Evolutionary conservation across 352 stramenopile genomes (phyloP), one percentile per base, ranked within the genome.

Genomic region (Aphanomyces cochlioides): DNA sequence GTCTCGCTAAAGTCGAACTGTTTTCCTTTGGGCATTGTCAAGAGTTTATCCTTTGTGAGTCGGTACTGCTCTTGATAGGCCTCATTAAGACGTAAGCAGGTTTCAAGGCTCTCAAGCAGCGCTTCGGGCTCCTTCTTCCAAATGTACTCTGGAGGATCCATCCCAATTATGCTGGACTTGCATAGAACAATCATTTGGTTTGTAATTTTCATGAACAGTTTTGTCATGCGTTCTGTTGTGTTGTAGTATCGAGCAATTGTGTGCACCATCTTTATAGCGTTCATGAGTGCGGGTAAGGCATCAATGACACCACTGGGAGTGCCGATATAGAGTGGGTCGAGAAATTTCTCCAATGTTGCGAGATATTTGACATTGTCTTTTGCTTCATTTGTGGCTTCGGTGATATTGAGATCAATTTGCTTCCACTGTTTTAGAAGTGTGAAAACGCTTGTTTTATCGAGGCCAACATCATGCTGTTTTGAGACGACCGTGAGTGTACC

Each of bases 21-120:
- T 65, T 93, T 95, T 8, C 89, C 89, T 67, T 93, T 95, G 7
- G 90, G 88, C 81, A 96, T 93, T 8, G 85, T 92, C 59, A 95
- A 54, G 19, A 97, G 70, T 66, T 93, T 95, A 73, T 95, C 88
- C 72, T 96, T 96, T 1, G 87, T 95, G 7, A 93, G 74, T 0
- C 87, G 85, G 66, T 96, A 96, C 73, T 96, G 85, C 65, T 96
- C 87, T 56, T 97, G 89, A 69, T 96, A 97, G n/a, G 86, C 85
- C 67, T 97, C 90, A 47, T 95, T 96, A 0, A 97, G 78, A 54
- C 89, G 89, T 15, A 97, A 66, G 61, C 86, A 96, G 1, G 76
- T 70, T 57, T 97, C 89, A 4, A 97, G 75, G 4, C 80, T 80
- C 21, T 82, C 40, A 4, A 96, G 66, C 2, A 96, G 73, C 6